Conservation (phyloP, 305 asterid species). For the Fraxinus floribunda region DNA sequence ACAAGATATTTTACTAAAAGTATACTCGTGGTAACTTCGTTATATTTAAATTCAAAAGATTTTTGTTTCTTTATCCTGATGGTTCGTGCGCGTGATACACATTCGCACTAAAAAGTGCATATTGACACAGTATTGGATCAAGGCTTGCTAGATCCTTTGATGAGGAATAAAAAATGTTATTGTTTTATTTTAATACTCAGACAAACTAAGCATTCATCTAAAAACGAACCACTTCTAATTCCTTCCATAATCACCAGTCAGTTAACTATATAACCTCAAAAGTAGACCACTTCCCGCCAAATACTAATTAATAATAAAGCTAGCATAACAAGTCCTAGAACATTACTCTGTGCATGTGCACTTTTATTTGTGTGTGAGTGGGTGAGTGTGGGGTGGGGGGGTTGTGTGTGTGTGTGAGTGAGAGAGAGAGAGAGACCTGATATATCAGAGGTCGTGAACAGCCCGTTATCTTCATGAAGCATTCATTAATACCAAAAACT, state of each 20-base stretch:
- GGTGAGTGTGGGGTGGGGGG: not conserved
- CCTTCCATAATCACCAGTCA: not conserved
- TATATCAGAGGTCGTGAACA: slow-evolving; percentile 57
- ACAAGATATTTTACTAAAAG: not conserved
- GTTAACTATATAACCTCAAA: not conserved
- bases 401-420: too few species aligned
- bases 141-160: not conserved
- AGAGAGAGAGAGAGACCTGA: slow-evolving; percentile 49
- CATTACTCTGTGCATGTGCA: not conserved
- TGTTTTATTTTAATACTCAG: not conserved
- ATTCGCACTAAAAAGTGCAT: not conserved
- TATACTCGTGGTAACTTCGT: not conserved
- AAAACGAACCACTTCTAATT: not conserved
- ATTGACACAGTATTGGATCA: not conserved
- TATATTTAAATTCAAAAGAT: not conserved
- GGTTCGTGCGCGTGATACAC: not conserved
- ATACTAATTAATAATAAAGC: not conserved
- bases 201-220: not conserved
- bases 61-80: not conserved
- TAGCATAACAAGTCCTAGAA: not conserved
- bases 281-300: not conserved
- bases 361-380: not conserved
- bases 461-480: slow-evolving; percentile 59
- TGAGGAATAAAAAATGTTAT: not conserved
- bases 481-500: slow-evolving; percentile 46